These are phyloP conservation scores for Rhynchospora tenuis DNA, from an alignment of 176 grass and related monocot genomes.

Conservation along the genomic window DNA sequence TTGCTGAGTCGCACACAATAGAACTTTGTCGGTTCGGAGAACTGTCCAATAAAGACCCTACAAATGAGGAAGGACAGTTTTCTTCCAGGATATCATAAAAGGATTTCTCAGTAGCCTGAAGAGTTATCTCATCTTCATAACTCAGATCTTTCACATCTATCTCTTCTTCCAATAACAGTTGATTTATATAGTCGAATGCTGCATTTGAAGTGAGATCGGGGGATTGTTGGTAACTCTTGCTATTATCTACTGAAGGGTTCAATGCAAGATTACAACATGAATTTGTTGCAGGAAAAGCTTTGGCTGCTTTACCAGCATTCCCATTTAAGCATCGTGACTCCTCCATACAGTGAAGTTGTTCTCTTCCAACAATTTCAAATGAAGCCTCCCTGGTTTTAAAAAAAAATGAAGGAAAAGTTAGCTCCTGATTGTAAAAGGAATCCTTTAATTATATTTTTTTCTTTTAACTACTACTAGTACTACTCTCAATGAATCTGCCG, in stretches of 20 bases:
- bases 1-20: too few species aligned
- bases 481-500: too few species aligned
- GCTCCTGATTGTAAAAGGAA: too few species aligned
- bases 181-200: slow-evolving; percentile 22
- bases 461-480: too few species aligned
- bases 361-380: too few species aligned
- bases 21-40: neutral
- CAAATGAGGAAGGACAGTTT: slow-evolving; percentile 1
- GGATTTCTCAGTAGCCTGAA: slow-evolving; percentile 33
- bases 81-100: slow-evolving; percentile 36
- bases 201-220: neutral
- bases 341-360: neutral
- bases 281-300: too few species aligned
- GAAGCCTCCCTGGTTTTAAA: too few species aligned
- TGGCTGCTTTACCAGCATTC: too few species aligned
- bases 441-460: too few species aligned
- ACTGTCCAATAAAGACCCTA: neutral
- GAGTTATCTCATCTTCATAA: slow-evolving; percentile 11
- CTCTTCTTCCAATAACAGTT: slow-evolving; percentile 37
- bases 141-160: slow-evolving; percentile 10
- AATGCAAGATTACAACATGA: too few species aligned
- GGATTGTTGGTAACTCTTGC: neutral
- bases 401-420: too few species aligned
- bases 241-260: neutral
- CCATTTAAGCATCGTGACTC: neutral